Conservation (phyloP, 108 stramenopile genomes). For the Cyclostephanos tholiformis region DNA sequence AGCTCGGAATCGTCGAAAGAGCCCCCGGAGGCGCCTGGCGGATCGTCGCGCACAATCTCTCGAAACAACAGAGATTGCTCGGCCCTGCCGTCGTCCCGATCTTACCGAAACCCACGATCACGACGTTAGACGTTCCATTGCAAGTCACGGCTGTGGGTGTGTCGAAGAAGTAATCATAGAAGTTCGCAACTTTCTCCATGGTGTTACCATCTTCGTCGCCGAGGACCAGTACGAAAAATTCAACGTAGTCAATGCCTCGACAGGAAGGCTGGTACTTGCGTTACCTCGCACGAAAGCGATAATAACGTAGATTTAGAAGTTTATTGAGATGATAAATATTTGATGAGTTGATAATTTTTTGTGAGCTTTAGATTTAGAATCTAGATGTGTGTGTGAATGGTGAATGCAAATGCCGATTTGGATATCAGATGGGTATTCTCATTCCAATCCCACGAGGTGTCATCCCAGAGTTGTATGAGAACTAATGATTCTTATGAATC, state of each 20-base stretch:
- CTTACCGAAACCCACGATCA: slow-evolving; percentile 57
- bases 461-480: too few species aligned
- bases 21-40: neutral
- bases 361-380: too few species aligned
- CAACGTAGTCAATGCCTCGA: slow-evolving; percentile 57
- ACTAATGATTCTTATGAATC: too few species aligned
- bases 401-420: too few species aligned
- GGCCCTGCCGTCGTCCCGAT: slow-evolving; percentile 45
- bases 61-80: slow-evolving; percentile 55
- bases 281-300: too few species aligned
- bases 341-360: too few species aligned
- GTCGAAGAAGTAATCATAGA: slow-evolving; percentile 62
- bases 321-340: too few species aligned
- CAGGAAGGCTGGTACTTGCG: slow-evolving; percentile 10
- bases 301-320: too few species aligned
- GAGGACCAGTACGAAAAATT: slow-evolving; percentile 44
- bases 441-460: too few species aligned
- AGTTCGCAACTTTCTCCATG: slow-evolving; percentile 48
- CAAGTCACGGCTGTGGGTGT: slow-evolving; percentile 45
- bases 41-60: slow-evolving; percentile 21
- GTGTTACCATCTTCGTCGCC: slow-evolving; percentile 22
- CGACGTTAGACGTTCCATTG: slow-evolving; percentile 24
- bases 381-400: too few species aligned
- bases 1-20: neutral
- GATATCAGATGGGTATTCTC: too few species aligned